These are phyloP conservation scores for Hypoxylon sp. DNA, from an alignment of 2,329 filamentous ascomycete species.

Conservation along the genomic window DNA sequence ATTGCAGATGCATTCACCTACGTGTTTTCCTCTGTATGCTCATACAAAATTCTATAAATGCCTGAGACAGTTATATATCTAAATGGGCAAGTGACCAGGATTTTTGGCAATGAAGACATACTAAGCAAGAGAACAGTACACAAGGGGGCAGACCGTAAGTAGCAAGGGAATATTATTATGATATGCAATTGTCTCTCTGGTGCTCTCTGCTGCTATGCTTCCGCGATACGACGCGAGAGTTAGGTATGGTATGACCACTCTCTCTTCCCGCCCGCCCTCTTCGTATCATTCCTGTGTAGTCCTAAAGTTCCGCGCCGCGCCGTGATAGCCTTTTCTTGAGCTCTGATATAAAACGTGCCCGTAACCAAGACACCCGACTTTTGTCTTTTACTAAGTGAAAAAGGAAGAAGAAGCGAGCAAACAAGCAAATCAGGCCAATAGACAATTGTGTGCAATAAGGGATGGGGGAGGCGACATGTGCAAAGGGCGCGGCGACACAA, in stretches of 20 bases:
- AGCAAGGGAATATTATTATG: constrained; percentile 36
- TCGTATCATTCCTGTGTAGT: constrained; percentile 26
- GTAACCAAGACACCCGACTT: constrained; percentile 31
- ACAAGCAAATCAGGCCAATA: constrained; percentile 25
- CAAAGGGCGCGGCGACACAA: constrained; percentile 40
- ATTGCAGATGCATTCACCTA: too few species aligned
- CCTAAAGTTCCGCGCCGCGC: constrained; percentile 28
- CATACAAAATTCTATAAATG: not conserved
- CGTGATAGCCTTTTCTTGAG: constrained; percentile 29
- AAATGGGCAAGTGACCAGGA: too few species aligned
- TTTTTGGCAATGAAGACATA: too few species aligned
- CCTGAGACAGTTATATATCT: too few species aligned
- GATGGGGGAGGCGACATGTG: constrained; percentile 38
- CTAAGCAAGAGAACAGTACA: not conserved
- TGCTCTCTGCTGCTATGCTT: too few species aligned
- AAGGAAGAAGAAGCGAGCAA: too few species aligned
- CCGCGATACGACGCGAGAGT: constrained; percentile 20
- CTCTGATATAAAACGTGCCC: constrained; percentile 34
- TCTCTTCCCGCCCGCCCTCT: constrained; percentile 7
- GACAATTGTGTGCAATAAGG: constrained; percentile 29
- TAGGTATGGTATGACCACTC: constrained; percentile 26
- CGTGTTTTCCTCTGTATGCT: too few species aligned
- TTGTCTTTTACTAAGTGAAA: too few species aligned
- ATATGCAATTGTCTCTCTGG: constrained; percentile 34
- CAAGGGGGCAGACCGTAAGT: constrained; percentile 7